Percentiles rank a stretch among this genome's conserved stretches.
Evolutionary conservation across 129 eudicot genomes (phyloP).

Genomic region (Flaveria bidentis): DNA sequence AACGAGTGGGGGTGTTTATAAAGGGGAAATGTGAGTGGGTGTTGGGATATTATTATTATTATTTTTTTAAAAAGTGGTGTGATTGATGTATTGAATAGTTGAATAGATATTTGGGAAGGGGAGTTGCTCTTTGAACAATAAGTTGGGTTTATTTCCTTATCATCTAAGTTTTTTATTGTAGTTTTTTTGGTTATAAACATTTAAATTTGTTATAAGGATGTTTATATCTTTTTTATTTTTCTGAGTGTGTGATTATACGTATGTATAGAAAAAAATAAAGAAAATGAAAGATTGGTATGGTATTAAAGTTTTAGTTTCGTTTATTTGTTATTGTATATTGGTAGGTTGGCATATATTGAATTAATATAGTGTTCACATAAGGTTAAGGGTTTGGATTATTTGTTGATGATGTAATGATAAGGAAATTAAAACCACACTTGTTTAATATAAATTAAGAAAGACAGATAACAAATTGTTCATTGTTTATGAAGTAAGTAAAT

Average conservation of each 20-base stretch:
- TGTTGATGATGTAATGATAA: neutral
- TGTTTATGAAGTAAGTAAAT: too few relatives aligned
- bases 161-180: too few relatives aligned
- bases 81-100: neutral
- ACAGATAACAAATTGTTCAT: neutral
- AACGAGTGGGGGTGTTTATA: slow-evolving; percentile 22
- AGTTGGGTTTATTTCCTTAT: neutral
- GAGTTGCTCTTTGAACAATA: neutral
- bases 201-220: too few relatives aligned
- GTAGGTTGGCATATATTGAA: neutral
- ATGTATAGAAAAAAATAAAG: too few relatives aligned
- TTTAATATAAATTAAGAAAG: neutral
- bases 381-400: neutral
- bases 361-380: neutral
- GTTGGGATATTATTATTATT: neutral
- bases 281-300: neutral
- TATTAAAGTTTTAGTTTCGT: neutral
- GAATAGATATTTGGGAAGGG: neutral
- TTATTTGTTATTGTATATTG: neutral
- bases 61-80: neutral
- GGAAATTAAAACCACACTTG: neutral
- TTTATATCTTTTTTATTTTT: too few relatives aligned
- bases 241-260: too few relatives aligned
- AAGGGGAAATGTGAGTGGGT: slow-evolving; percentile 26
- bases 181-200: too few relatives aligned